These are phyloP conservation scores for Rhizopogon sp. DNA, from an alignment of 768 basidiomycete species.

Conservation along the genomic window DNA sequence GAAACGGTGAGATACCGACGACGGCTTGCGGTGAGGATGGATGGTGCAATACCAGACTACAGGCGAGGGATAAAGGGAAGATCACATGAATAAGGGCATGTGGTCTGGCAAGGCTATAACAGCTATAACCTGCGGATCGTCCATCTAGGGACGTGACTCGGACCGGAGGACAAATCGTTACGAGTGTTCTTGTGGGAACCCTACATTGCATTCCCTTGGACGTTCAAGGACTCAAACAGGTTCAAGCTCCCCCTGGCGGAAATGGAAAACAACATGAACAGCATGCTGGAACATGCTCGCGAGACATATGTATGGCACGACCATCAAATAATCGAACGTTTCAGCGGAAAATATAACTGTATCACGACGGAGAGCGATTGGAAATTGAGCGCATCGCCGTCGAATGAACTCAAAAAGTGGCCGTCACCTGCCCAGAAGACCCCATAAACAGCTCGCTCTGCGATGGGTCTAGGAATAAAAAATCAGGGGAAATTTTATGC, in stretches of 20 bases:
- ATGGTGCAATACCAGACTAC: neutral
- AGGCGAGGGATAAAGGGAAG: neutral
- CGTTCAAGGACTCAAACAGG: neutral
- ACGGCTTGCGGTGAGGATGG: neutral
- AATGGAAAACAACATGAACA: neutral
- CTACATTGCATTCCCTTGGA: neutral
- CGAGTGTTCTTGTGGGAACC: neutral
- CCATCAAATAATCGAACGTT: slow-evolving; percentile 1
- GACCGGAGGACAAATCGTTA: neutral
- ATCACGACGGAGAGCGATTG: neutral
- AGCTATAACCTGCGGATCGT: neutral
- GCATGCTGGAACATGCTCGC: slow-evolving; percentile 1
- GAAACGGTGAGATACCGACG: too few species aligned
- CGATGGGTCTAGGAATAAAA: neutral
- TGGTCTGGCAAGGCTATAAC: neutral
- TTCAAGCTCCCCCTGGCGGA: neutral
- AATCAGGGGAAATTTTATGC: neutral
- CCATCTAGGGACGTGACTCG: neutral
- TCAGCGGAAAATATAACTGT: neutral
- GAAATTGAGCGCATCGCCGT: neutral
- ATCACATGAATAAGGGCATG: neutral
- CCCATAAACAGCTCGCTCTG: neutral
- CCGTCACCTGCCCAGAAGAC: neutral
- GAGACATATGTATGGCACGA: neutral
- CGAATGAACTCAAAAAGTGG: neutral